A percentile compares a stretch with the other conserved stretches of the same genome.
These are phyloP conservation scores for Penicillium sp. DNA, from an alignment of 2,329 filamentous ascomycete species.

Conservation along the genomic window DNA sequence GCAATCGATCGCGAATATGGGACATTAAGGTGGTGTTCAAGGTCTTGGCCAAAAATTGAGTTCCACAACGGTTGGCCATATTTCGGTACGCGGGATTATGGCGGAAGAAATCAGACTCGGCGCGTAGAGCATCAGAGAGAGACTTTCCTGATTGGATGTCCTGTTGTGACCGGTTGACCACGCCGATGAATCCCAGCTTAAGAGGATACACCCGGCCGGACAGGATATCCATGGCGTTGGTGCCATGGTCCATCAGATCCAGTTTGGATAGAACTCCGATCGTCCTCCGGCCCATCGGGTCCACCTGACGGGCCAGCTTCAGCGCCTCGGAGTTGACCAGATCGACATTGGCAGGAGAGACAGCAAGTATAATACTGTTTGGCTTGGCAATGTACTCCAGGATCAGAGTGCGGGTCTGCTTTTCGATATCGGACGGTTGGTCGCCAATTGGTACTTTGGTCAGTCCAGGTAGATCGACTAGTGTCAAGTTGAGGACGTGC, in stretches of 20 bases:
- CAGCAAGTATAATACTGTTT: conserved; percentile 94
- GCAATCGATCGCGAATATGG: conserved; percentile 90
- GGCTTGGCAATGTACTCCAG: conserved; percentile 98
- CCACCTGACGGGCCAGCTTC: conserved; percentile 94
- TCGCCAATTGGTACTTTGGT: conserved; percentile 99
- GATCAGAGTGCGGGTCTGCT: conserved; percentile 93
- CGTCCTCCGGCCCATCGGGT: conserved; percentile 86
- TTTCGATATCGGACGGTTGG: conserved; percentile 95
- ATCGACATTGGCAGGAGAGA: conserved; percentile 95
- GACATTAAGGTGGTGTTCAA: conserved; percentile 92
- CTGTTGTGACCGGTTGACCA: conserved; percentile 96
- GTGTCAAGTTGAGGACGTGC: conserved; percentile 88
- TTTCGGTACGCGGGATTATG: conserved; percentile 96
- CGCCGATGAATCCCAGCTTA: conserved; percentile 95
- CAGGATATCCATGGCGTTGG: conserved; percentile 95
- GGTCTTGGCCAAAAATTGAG: conserved; percentile 87
- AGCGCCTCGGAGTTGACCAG: conserved; percentile 96
- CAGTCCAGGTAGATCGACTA: conserved; percentile 91
- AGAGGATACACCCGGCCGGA: conserved; percentile 93
- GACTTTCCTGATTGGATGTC: conserved; percentile 95
- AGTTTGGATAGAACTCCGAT: conserved; percentile 97
- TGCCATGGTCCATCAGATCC: conserved; percentile 97
- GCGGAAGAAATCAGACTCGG: conserved; percentile 91
- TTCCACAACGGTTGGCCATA: conserved; percentile 88
- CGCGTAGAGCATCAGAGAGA: conserved; percentile 82